These are phyloP conservation scores for Schwanniomyces vanrijiae DNA, from an alignment of 805 yeast genomes.

Conservation along the genomic window DNA sequence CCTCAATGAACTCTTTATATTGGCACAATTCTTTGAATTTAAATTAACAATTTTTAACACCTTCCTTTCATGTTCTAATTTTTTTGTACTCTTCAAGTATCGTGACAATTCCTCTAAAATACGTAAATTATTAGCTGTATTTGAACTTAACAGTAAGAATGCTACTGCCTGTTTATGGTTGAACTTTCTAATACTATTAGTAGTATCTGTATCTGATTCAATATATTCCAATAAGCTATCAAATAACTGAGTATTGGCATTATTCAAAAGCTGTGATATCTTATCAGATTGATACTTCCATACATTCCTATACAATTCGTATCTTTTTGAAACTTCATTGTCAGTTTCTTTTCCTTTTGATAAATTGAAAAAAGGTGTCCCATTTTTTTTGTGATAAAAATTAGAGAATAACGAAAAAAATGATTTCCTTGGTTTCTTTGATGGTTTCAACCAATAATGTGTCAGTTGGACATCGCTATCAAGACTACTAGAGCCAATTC, in stretches of 20 bases:
- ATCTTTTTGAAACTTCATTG: constrained; percentile 21
- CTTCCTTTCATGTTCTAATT: constrained; percentile 3
- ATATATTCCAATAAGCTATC: constrained; percentile 24
- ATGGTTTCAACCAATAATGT: constrained; percentile 28
- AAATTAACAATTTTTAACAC: constrained; percentile 24
- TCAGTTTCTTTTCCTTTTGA: constrained; percentile 23
- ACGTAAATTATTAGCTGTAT: constrained; percentile 40
- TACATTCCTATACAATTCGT: constrained; percentile 18
- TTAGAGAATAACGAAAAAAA: neutral
- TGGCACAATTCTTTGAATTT: constrained; percentile 31
- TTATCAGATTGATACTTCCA: constrained; percentile 29
- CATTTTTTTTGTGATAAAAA: constrained; percentile 1
- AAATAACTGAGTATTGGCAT: constrained; percentile 32
- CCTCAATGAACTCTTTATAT: constrained; percentile 32
- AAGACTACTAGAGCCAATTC: constrained; percentile 5
- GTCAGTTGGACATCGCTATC: constrained; percentile 29
- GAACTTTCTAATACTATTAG: neutral
- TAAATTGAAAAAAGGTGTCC: constrained; percentile 23
- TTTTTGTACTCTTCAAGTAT: constrained; percentile 9
- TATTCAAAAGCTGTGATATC: constrained; percentile 28
- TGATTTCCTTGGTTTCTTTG: constrained; percentile 2
- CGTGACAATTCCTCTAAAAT: constrained; percentile 34
- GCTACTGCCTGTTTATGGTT: constrained; percentile 27
- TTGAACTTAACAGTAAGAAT: constrained; percentile 36
- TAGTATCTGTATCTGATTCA: constrained; percentile 5